Base-by-base conservation (phyloP, 345 rosid genomes). In the Corchorus olitorius region DNA sequence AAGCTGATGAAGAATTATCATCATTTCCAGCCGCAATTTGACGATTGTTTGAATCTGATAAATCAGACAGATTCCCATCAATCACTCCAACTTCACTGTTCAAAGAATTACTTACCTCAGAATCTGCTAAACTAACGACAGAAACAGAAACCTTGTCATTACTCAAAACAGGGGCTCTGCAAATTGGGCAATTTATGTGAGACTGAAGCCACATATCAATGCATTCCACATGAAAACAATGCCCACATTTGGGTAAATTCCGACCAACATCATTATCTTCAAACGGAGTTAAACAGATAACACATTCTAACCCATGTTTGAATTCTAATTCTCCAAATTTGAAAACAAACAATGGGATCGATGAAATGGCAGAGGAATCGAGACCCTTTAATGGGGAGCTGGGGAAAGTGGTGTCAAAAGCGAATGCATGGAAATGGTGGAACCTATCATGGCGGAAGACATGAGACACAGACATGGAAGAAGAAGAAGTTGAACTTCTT, bases 121-220 rank as follows among this genome's bases (percentile, higher is more conserved):
- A 35, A n/a, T 75, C 82, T 46, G 64, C 73, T 45, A 11, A n/a
- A 72, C n/a, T 48, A 17, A 52, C 41, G 15, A 35, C 50, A 4
- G 68, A 19, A n/a, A 50, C 50, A 4, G 68, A 19, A 27, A 50
- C 56, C 20, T 41, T 76, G 9, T 63, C 77, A 8, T 65, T 85
- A 46, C 35, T 77, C 5, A 76, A 73, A 11, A 83, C 81, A 63
- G 84, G 81, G 74, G 85, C 84, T 74, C 98, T 79, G 78, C 98
- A 94, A 41, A 86, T 81, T 63, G 98, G 98, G 64, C 98, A 94
- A 53, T 79, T 90, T 1, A 88, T 73, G 72, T 91, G 92, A 72
- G 92, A 91, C 27, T 81, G 79, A 71, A 94, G 73, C 98, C 98
- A 94, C 89, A 83, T 92, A 37, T 92, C 97, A 52, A 94, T 88